phyloP scores from a whole-genome alignment of 352 stramenopile genomes.

The Phytopythium cucurbitacearum region DNA sequence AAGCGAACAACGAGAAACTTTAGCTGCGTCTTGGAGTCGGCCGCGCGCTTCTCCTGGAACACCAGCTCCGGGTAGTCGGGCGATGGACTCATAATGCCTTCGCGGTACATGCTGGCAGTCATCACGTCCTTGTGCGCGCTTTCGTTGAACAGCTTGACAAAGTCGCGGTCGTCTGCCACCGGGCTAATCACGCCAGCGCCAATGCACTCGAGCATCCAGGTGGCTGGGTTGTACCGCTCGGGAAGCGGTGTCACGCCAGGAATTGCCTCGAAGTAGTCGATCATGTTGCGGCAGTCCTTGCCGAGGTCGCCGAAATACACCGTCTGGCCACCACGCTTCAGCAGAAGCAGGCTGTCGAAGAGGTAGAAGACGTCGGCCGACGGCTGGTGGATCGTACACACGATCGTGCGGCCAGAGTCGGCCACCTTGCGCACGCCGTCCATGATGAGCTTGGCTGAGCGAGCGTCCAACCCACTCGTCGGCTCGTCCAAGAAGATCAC shows the following conservation, averaged over 20 bases:
- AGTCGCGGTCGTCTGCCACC: conserved; percentile 6
- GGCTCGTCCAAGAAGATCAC: conserved; percentile 75
- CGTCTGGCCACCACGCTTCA: conserved; percentile 64
- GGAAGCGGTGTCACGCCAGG: conserved; percentile 11
- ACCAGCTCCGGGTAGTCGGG: conserved; percentile 17
- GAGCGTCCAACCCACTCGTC: conserved; percentile 75
- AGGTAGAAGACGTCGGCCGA: conserved; percentile 10
- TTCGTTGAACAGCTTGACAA: conserved; percentile 14
- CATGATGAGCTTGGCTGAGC: conserved; percentile 8
- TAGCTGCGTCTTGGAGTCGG: conserved; percentile 16
- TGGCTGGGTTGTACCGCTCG: conserved; percentile 37
- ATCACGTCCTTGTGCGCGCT: conserved; percentile 8
- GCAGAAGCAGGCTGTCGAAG: conserved; percentile 75
- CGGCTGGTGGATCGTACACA: too few species aligned
- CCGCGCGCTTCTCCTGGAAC: conserved; percentile 21
- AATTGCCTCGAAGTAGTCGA: conserved; percentile 26
- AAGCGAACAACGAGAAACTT: conserved; percentile 21
- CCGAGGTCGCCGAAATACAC: conserved; percentile 31
- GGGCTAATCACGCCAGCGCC: conserved; percentile 22
- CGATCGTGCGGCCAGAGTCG: too few species aligned
- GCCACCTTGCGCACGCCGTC: too few species aligned
- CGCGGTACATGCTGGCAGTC: conserved; percentile 14
- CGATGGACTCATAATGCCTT: conserved; percentile 14
- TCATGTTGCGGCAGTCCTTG: conserved; percentile 7
- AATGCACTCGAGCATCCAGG: conserved; percentile 14